These are phyloP conservation scores for Spencermartinsiella ligniputridi DNA, from an alignment of 1,139 yeast genomes.

Conservation along the genomic window DNA sequence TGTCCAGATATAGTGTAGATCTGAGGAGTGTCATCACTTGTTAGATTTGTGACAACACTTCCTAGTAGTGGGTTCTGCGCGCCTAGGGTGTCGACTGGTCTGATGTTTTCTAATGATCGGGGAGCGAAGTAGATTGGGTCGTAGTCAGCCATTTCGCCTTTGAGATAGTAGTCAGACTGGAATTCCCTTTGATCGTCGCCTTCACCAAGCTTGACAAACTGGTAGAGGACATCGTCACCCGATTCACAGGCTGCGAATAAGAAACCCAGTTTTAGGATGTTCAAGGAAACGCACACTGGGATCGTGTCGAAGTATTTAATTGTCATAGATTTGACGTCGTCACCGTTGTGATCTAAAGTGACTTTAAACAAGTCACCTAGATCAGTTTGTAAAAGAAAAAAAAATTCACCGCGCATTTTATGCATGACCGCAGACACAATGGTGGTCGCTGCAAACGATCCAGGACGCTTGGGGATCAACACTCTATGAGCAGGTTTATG, in stretches of 20 bases:
- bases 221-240: conserved; percentile 63
- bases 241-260: conserved; percentile 62
- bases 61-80: conserved; percentile 58
- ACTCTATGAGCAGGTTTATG: conserved; percentile 30
- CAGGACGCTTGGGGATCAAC: conserved; percentile 8
- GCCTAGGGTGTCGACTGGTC: conserved; percentile 46
- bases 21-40: conserved; percentile 35
- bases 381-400: conserved; percentile 66
- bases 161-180: conserved; percentile 5
- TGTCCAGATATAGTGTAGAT: conserved; percentile 39
- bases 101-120: conserved; percentile 50
- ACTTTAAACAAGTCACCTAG: conserved; percentile 78
- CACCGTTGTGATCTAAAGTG: conserved; percentile 38
- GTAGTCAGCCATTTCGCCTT: conserved; percentile 7
- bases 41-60: conserved; percentile 39
- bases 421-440: conserved; percentile 62
- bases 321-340: conserved; percentile 34
- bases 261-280: conserved; percentile 71
- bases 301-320: conserved; percentile 76
- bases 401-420: conserved; percentile 44
- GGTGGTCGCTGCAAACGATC: conserved; percentile 24
- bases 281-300: conserved; percentile 50
- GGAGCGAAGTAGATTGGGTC: conserved; percentile 21
- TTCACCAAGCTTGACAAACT: conserved; percentile 72
- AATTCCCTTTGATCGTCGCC: conserved; percentile 34